Percentiles rank a stretch among this genome's conserved stretches.
These are phyloP conservation scores for Cinnamomum chago DNA, from an alignment of 164 flowering plant species.

Conservation along the genomic window DNA sequence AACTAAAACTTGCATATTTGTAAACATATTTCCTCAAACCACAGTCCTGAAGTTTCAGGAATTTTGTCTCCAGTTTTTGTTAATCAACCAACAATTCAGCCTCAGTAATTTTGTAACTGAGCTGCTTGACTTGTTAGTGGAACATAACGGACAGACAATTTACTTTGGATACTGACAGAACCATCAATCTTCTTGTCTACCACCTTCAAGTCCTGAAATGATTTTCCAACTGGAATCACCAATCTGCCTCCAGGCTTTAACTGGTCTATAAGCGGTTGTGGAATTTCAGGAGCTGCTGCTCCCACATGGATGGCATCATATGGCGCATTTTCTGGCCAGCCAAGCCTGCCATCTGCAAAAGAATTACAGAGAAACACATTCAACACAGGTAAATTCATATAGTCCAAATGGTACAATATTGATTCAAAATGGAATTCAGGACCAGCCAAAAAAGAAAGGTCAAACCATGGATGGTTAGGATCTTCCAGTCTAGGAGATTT, in stretches of 20 bases:
- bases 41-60: no score
- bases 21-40: no score
- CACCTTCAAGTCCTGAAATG: conserved; percentile 74
- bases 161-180: conserved; percentile 42
- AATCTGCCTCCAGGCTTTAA: conserved; percentile 89
- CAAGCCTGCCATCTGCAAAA: conserved; percentile 74
- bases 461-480: background rate
- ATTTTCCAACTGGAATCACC: conserved; percentile 88
- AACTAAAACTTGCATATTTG: background rate
- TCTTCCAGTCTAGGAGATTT: background rate
- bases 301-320: conserved; percentile 97
- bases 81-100: background rate
- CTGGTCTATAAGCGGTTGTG: conserved; percentile 68
- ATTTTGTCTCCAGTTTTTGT: background rate
- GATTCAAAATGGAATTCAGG: no score
- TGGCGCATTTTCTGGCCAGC: conserved; percentile 78
- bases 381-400: no score
- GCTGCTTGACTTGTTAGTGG: conserved; percentile 82
- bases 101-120: conserved; percentile 48
- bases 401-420: no score
- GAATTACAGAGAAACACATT: no score
- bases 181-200: conserved; percentile 78
- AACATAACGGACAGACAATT: conserved; percentile 88
- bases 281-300: conserved; percentile 86
- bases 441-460: background rate